These are phyloP conservation scores for Ramalina intermedia DNA, from an alignment of 495 filamentous ascomycete genomes.

Conservation along the genomic window DNA sequence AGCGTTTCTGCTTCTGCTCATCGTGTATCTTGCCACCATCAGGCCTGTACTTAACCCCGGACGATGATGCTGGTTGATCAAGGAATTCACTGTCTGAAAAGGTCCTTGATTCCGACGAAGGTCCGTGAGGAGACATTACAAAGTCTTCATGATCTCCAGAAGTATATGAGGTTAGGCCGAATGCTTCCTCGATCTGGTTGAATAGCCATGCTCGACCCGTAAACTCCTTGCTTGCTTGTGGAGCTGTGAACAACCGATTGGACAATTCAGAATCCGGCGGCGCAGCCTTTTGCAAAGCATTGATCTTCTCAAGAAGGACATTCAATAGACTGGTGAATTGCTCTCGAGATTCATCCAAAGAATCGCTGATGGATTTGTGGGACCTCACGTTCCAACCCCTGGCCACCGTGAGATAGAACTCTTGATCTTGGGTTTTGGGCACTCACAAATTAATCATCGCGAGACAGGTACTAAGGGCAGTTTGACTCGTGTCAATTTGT, in stretches of 20 bases:
- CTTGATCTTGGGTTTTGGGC: too few relatives aligned
- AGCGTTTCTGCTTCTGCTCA: conserved; percentile 14
- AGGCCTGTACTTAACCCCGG: too few relatives aligned
- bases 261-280: not conserved
- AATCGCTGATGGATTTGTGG: not conserved
- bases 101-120: not conserved
- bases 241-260: not conserved
- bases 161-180: not conserved
- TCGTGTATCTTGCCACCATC: too few relatives aligned
- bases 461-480: too few relatives aligned
- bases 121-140: too few relatives aligned
- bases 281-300: not conserved
- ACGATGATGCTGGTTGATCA: not conserved
- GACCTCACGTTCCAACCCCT: not conserved
- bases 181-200: conserved; percentile 2
- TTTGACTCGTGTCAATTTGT: too few relatives aligned
- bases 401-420: too few relatives aligned
- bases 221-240: conserved; percentile 10
- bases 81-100: not conserved
- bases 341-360: not conserved
- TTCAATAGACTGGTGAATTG: not conserved
- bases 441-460: too few relatives aligned
- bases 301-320: too few relatives aligned
- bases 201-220: conserved; percentile 8
- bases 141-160: not conserved